Conservation (phyloP, 805 yeast genomes). For the Candida parachauliodes region DNA sequence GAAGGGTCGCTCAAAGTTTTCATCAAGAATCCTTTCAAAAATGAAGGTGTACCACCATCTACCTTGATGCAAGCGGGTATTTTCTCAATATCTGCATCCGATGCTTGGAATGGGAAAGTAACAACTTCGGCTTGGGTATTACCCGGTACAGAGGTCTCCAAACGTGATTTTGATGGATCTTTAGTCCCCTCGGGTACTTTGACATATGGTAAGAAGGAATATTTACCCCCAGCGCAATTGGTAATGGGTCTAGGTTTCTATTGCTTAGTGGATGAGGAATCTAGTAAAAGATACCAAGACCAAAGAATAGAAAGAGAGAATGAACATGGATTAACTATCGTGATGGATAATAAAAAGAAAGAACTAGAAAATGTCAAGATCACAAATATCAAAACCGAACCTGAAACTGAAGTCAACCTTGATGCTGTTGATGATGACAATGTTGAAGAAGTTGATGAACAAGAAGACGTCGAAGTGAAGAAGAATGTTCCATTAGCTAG, state of each 20-base stretch:
- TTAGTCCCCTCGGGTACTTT: conserved; percentile 63
- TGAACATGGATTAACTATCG: conserved; percentile 36
- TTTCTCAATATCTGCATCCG: conserved; percentile 73
- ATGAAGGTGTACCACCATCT: conserved; percentile 75
- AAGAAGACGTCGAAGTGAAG: conserved; percentile 6
- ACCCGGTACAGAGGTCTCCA: conserved; percentile 64
- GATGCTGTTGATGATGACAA: conserved; percentile 6
- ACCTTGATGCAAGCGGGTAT: conserved; percentile 88
- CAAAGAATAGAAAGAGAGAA: conserved; percentile 28
- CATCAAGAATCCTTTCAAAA: conserved; percentile 72
- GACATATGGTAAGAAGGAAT: conserved; percentile 50
- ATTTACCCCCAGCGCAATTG: conserved; percentile 74
- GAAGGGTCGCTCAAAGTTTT: conserved; percentile 75
- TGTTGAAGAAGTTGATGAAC: conserved; percentile 4
- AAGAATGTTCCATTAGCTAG: conserved; percentile 49
- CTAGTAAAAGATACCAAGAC: conserved; percentile 29
- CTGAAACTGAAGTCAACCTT: background rate
- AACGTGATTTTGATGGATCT: conserved; percentile 59
- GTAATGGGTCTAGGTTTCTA: conserved; percentile 87
- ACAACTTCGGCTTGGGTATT: conserved; percentile 85
- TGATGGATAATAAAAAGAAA: conserved; percentile 33
- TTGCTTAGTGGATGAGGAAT: conserved; percentile 65
- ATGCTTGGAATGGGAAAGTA: conserved; percentile 86
- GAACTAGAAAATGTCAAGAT: conserved; percentile 19
- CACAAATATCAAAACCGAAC: conserved; percentile 3